A percentile compares a stretch with the other conserved stretches of the same genome.
Conservation (phyloP, 1,139 yeast species). For the Saccharomyces pastorianus region DNA sequence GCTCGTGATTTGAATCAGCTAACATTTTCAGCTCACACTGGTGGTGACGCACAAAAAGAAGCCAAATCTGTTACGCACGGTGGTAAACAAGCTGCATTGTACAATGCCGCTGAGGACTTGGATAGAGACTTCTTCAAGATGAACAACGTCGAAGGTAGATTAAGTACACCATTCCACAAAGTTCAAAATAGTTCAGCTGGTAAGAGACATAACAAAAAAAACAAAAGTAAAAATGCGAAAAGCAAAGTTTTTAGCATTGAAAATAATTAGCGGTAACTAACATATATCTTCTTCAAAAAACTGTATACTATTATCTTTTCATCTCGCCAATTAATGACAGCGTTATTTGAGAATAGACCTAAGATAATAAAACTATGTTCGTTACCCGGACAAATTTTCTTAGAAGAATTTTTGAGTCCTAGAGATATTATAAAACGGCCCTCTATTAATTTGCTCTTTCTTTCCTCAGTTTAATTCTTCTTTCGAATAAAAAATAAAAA, state of each 20-base stretch:
- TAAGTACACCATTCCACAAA: constrained; percentile 68
- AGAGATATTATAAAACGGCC: no score
- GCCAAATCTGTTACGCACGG: constrained; percentile 50
- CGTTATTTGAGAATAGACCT: neutral
- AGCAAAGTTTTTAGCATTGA: constrained; percentile 12
- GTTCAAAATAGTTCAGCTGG: constrained; percentile 32
- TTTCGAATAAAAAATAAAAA: neutral
- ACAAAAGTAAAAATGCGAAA: constrained; percentile 65
- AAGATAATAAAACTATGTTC: neutral
- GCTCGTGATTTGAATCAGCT: constrained; percentile 61
- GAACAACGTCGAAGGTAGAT: constrained; percentile 54
- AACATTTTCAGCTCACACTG: constrained; percentile 74
- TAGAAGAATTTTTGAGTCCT: no score
- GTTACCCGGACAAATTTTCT: neutral
- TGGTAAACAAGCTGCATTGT: constrained; percentile 74
- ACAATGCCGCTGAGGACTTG: constrained; percentile 68
- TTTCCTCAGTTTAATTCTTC: neutral
- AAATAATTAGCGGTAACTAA: neutral
- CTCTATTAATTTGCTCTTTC: neutral
- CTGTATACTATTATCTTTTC: constrained; percentile 2
- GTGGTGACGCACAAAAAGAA: constrained; percentile 36
- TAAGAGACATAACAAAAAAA: constrained; percentile 73
- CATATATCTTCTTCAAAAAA: neutral
- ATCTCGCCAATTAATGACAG: neutral
- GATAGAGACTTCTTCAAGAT: constrained; percentile 77